phyloP scores from a whole-genome alignment of 495 filamentous ascomycete genomes.

The Talaromyces borbonicus region DNA sequence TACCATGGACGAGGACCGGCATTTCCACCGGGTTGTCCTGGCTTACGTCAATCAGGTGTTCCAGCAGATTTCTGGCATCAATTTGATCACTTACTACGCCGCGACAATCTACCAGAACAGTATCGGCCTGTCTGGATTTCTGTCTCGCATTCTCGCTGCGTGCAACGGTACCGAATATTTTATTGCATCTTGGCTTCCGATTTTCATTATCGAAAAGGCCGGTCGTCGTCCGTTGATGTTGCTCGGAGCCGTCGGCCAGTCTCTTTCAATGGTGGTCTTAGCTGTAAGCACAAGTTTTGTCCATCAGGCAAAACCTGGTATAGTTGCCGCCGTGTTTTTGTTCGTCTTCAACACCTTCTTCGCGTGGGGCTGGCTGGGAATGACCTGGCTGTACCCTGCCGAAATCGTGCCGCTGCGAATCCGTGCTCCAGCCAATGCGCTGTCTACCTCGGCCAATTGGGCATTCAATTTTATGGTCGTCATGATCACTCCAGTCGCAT shows the following conservation, averaged over 20 bases:
- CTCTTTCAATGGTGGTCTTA: conserved; percentile 56
- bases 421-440: conserved; percentile 62
- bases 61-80: conserved; percentile 69
- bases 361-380: conserved; percentile 66
- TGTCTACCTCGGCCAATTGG: conserved; percentile 49
- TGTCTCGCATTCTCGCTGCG: conserved; percentile 59
- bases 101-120: conserved; percentile 52
- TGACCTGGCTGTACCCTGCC: conserved; percentile 68
- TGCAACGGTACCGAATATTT: conserved; percentile 69
- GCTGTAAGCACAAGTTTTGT: conserved; percentile 36
- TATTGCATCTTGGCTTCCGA: conserved; percentile 58
- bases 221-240: conserved; percentile 66
- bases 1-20: conserved; percentile 60
- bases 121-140: conserved; percentile 42
- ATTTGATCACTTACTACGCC: conserved; percentile 66
- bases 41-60: conserved; percentile 73
- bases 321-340: conserved; percentile 49
- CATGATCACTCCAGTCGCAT: conserved; percentile 63
- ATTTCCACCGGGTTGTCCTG: conserved; percentile 62
- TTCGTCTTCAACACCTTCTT: conserved; percentile 75
- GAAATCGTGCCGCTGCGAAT: conserved; percentile 66
- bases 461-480: conserved; percentile 51
- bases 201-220: conserved; percentile 59
- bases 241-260: conserved; percentile 61
- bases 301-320: conserved; percentile 29